Base-by-base conservation (phyloP, 805 yeast genomes). In the Priceomyces fermenticarens region DNA sequence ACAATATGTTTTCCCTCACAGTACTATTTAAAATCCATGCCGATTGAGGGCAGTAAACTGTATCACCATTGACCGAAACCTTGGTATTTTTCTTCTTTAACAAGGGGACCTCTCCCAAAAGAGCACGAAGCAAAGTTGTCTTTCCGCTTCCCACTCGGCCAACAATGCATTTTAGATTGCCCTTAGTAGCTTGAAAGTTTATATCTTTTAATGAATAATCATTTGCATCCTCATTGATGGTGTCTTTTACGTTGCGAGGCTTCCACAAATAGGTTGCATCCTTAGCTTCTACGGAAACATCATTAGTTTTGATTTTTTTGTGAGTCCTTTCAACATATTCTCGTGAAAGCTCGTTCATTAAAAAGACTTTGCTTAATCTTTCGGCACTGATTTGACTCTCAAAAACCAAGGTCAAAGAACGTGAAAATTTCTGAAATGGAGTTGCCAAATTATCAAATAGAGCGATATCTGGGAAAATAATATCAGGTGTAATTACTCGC, bases 141-240 rank as follows among this genome's bases (percentile, higher is more conserved):
- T 68, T 68, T 30, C 73, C 73, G 20, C 63, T 48, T 3, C 73
- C 73, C 25, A 67, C 73, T 40, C 58, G 56, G 11, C 73, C 73
- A 15, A 68, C 72, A n/a, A 68, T 47, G 53, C 73, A 67, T 6
- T 69, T 57, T 50, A 68, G 53, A 30, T 61, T 52, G 15, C 71
- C 67, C 40, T 59, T 58, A 25, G 49, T 57, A 13, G 72, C 71
- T 3, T 47, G 37, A 34, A 65, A 65, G 41, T 56, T 52, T 27
- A 65, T 61, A 42, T 64, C 49, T 11, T 51, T 41, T 34, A 68
- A 55, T 1, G 73, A 72, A 36, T 53, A 40, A 30, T 56, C 46
- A 32, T 49, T 45, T 43, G 46, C 39, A 15, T 48, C 52, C 15
- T 41, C 37, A 28, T 55, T 60, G 4, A 46, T 31, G 30, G 48